A percentile compares a stretch with the other conserved stretches of the same genome.
These are phyloP conservation scores for Ophiognomonia clavigignenti-juglandacearum DNA, from an alignment of 2,329 filamentous ascomycete genomes.

Conservation along the genomic window DNA sequence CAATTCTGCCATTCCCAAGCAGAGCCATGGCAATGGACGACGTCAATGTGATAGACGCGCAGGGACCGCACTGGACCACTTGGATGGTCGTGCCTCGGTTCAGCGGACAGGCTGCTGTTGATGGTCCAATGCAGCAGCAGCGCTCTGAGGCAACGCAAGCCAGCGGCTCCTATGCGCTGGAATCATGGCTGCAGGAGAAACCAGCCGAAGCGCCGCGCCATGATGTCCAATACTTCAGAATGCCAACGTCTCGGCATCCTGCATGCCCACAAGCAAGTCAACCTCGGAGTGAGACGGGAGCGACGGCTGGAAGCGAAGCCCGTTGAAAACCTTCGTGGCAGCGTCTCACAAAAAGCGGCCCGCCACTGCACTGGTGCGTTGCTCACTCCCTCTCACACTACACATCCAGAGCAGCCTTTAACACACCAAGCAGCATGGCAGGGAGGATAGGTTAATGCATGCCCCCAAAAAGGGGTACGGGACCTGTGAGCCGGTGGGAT, in stretches of 20 bases:
- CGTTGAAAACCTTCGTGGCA: neutral
- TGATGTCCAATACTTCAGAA: neutral
- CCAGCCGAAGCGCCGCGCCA: neutral
- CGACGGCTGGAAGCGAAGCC: neutral
- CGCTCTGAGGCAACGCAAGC: neutral
- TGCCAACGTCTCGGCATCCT: neutral
- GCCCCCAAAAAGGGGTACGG: too few relatives aligned
- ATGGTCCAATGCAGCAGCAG: neutral
- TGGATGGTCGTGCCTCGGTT: neutral
- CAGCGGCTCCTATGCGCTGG: neutral
- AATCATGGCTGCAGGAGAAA: constrained; percentile 2
- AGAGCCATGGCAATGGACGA: neutral
- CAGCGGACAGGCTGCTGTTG: neutral
- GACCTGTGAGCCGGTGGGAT: too few relatives aligned
- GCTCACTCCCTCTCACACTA: too few relatives aligned
- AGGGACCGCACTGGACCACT: neutral
- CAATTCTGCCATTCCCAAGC: neutral
- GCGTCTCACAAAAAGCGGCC: neutral
- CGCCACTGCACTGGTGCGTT: too few relatives aligned
- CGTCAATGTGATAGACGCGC: neutral
- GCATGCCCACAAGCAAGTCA: neutral
- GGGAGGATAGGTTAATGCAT: too few relatives aligned
- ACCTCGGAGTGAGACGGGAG: constrained; percentile 1
- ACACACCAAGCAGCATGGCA: too few relatives aligned
- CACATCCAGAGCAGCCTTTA: too few relatives aligned